A percentile compares a stretch with the other conserved stretches of the same genome.
phyloP scores from a whole-genome alignment of 306 rosid genomes.

The Glycine tomentella region DNA sequence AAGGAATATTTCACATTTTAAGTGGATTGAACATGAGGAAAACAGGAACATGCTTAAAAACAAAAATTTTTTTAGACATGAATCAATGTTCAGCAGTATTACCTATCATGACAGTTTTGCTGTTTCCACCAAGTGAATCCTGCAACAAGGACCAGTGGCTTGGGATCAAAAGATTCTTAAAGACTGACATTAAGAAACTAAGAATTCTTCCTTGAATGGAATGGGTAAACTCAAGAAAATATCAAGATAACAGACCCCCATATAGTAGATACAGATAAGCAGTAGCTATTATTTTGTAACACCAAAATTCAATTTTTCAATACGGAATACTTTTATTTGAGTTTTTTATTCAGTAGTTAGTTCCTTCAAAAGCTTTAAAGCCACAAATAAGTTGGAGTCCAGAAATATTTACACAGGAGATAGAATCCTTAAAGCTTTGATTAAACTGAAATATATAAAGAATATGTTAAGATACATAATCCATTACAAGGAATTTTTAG shows the following conservation, averaged over 20 bases:
- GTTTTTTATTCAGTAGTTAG: background rate
- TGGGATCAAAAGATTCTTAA: no score
- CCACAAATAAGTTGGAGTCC: slow-evolving; percentile 14
- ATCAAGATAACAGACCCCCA: slow-evolving; percentile 15
- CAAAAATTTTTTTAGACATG: background rate
- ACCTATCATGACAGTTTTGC: slow-evolving; percentile 94
- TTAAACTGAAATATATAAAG: no score
- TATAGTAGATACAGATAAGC: slow-evolving; percentile 23
- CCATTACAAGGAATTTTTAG: no score
- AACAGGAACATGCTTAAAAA: slow-evolving; percentile 33
- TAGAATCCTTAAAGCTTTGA: background rate
- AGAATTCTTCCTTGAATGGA: slow-evolving; percentile 24
- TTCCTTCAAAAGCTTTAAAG: slow-evolving; percentile 30
- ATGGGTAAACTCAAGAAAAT: background rate
- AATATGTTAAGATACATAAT: no score
- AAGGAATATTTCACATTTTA: slow-evolving; percentile 28
- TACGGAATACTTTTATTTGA: slow-evolving; percentile 9
- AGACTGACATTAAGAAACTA: slow-evolving; percentile 27
- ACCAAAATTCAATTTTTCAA: background rate
- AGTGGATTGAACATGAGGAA: background rate
- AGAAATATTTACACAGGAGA: background rate
- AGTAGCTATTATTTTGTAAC: slow-evolving; percentile 14
- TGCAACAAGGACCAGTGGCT: slow-evolving; percentile 51
- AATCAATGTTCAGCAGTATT: slow-evolving; percentile 49
- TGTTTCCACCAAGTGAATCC: slow-evolving; percentile 96